A percentile compares a stretch with the other conserved stretches of the same genome.
Conservation (phyloP, 1,284 basidiomycete genomes). For the Golubevia sp. region DNA sequence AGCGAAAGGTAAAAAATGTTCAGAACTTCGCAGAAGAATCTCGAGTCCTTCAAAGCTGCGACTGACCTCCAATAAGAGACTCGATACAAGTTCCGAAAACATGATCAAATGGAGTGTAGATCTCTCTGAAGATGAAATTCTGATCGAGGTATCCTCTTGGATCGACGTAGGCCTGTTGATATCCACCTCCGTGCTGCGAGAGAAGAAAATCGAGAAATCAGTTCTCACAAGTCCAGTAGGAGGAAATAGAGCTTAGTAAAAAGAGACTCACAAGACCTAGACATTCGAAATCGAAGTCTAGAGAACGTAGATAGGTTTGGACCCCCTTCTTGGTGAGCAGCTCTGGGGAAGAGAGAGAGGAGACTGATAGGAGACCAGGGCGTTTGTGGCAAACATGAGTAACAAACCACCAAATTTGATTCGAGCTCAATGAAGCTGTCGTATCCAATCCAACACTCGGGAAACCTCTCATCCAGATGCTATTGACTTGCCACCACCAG, state of each 20-base stretch:
- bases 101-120: constrained; percentile 31
- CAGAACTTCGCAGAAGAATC: no score
- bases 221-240: no score
- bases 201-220: no score
- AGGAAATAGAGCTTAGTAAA: no score
- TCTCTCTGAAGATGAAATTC: constrained; percentile 37
- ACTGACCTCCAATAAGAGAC: constrained; percentile 6
- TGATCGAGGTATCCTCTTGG: constrained; percentile 28
- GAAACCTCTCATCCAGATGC: no score
- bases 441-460: no score
- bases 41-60: no score
- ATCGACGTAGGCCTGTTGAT: constrained; percentile 34
- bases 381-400: no score
- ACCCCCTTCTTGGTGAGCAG: constrained; percentile 15
- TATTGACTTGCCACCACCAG: no score
- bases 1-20: no score
- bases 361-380: constrained; percentile 4
- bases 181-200: constrained; percentile 13
- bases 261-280: constrained; percentile 6
- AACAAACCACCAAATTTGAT: no score
- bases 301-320: constrained; percentile 16
- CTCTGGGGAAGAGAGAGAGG: constrained; percentile 14
- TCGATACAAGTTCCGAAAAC: constrained; percentile 20
- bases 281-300: constrained; percentile 18
- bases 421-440: no score